phyloP scores from a whole-genome alignment of 2,329 filamentous ascomycete species.

The Zymoseptoria crescenta region DNA sequence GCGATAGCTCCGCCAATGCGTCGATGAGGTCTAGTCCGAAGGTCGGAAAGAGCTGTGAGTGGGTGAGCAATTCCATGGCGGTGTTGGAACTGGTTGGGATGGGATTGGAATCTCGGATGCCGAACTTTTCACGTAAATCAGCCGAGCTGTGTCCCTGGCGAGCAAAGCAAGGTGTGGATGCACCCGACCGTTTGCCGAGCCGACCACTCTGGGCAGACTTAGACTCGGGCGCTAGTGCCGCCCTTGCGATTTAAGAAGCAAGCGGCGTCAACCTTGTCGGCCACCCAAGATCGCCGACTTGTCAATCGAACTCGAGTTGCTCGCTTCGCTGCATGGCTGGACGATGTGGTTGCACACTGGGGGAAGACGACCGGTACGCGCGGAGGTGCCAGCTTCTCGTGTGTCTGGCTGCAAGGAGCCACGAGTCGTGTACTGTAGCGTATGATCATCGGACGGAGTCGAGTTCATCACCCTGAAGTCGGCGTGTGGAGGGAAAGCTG shows the following conservation, averaged over 20 bases:
- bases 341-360: background rate
- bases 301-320: background rate
- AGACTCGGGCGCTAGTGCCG: background rate
- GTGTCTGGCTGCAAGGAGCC: background rate
- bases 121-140: background rate
- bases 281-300: background rate
- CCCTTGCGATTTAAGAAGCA: background rate
- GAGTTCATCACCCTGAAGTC: background rate
- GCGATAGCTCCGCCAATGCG: background rate
- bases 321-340: background rate
- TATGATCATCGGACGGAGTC: too few species aligned
- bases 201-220: background rate
- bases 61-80: background rate
- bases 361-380: too few species aligned
- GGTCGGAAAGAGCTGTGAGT: background rate
- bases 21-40: background rate
- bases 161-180: too few species aligned
- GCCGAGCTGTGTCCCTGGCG: background rate
- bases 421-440: too few species aligned
- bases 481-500: background rate
- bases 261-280: background rate
- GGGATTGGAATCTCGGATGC: background rate
- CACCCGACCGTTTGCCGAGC: background rate
- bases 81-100: background rate
- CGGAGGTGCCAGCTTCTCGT: too few species aligned